These are phyloP conservation scores for Nasturtium officinale DNA, from an alignment of 345 rosid genomes.

Conservation along the genomic window DNA sequence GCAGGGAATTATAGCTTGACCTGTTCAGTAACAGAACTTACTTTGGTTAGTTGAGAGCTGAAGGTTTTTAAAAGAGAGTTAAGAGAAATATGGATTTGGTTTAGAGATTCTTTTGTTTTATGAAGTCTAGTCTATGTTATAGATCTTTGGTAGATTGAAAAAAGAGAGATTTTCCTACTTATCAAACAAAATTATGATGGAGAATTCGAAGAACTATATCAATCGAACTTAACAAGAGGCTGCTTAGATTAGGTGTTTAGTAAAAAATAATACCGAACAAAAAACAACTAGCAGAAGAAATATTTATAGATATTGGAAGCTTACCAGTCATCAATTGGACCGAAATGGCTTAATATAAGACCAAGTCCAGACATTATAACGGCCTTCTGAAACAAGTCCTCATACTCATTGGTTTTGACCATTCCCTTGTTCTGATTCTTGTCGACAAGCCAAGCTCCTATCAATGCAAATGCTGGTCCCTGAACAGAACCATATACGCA, in stretches of 20 bases:
- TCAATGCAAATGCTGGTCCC: constrained; percentile 83
- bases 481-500: constrained; percentile 30
- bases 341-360: constrained; percentile 74
- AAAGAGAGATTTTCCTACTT: not conserved
- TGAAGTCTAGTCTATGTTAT: not conserved
- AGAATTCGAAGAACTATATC: not conserved
- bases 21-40: not conserved
- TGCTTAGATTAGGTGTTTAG: not conserved
- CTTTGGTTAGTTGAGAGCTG: not conserved
- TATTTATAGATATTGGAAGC: constrained; percentile 7
- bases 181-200: not conserved
- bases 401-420: constrained; percentile 51
- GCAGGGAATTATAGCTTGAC: not conserved
- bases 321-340: constrained; percentile 85
- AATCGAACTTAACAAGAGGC: not conserved
- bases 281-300: not conserved
- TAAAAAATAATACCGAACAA: not conserved
- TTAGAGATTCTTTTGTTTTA: not conserved
- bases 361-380: constrained; percentile 60
- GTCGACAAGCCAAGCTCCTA: constrained; percentile 88
- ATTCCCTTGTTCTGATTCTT: constrained; percentile 67
- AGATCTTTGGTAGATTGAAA: not conserved
- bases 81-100: not conserved
- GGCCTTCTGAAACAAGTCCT: constrained; percentile 74
- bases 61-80: not conserved